Percentiles rank a stretch among this genome's conserved stretches.
Conservation (phyloP, 2,329 filamentous ascomycete genomes). For the Xylariaceae sp. region DNA sequence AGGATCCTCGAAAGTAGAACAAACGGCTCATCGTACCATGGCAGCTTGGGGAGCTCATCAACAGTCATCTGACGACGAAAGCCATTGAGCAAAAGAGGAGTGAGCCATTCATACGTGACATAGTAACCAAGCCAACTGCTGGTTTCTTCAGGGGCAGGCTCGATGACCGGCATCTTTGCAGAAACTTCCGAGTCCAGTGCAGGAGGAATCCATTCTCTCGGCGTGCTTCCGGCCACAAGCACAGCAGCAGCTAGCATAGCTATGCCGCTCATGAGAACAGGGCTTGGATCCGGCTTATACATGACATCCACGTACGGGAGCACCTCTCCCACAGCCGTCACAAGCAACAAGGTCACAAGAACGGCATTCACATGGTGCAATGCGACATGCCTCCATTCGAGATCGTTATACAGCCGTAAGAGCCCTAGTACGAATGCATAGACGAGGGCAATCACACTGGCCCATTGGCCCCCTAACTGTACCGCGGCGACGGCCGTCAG, state of each 20-base stretch:
- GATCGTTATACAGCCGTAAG: conserved; percentile 37
- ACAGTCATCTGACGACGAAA: conserved; percentile 41
- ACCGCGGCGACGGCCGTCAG: conserved; percentile 37
- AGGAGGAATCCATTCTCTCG: conserved; percentile 47
- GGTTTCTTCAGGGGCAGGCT: conserved; percentile 47
- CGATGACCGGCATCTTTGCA: conserved; percentile 32
- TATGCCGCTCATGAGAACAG: conserved; percentile 34
- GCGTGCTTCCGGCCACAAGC: conserved; percentile 41
- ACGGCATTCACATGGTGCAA: conserved; percentile 47
- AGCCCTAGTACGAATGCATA: conserved; percentile 44
- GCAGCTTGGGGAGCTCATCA: conserved; percentile 43
- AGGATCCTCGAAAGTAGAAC: conserved; percentile 42
- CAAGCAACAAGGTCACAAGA: conserved; percentile 34
- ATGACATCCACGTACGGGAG: conserved; percentile 41
- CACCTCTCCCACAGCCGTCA: conserved; percentile 36
- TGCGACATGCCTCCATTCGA: conserved; percentile 42
- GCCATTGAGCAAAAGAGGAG: conserved; percentile 45
- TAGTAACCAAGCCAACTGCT: conserved; percentile 51
- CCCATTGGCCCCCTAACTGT: conserved; percentile 33
- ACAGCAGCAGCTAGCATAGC: conserved; percentile 36
- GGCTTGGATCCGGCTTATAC: conserved; percentile 29
- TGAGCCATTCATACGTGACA: conserved; percentile 48
- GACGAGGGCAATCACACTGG: conserved; percentile 34
- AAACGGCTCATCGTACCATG: conserved; percentile 52
- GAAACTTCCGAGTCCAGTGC: conserved; percentile 36